Conservation (phyloP, 148 eudicot species). For the Fagopyrum homotropicum region DNA sequence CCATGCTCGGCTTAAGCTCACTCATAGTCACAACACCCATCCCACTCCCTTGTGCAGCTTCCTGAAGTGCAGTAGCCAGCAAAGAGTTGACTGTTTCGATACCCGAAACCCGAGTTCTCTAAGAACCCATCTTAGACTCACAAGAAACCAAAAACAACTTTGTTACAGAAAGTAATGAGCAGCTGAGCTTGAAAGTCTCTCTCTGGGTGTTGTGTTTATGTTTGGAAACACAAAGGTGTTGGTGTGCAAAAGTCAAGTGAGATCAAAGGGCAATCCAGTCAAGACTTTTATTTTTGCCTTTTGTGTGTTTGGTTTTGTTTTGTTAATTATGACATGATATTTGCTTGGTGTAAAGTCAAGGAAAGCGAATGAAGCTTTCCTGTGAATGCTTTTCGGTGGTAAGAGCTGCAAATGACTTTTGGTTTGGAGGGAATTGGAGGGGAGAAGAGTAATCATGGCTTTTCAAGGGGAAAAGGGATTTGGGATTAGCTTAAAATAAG, state of each 20-base stretch:
- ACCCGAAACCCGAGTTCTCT: neutral
- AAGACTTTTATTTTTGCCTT: neutral
- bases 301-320: neutral
- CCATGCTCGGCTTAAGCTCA: neutral
- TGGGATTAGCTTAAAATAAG: neutral
- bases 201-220: neutral
- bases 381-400: neutral
- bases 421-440: neutral
- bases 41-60: neutral
- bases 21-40: neutral
- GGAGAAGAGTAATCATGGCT: neutral
- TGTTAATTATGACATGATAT: neutral
- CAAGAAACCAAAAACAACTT: neutral
- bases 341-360: conserved; percentile 1
- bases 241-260: neutral
- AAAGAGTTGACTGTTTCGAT: too few relatives aligned
- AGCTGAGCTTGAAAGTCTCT: neutral
- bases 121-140: neutral
- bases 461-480: neutral
- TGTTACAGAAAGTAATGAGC: too few relatives aligned
- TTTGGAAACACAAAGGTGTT: neutral
- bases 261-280: neutral
- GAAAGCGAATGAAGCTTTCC: neutral
- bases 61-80: neutral
- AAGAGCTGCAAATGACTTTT: neutral